Evolutionary conservation across 2,329 filamentous ascomycete species (phyloP), one percentile per base, ranked within the genome.

Genomic region (Tricladium varicosporioides): DNA sequence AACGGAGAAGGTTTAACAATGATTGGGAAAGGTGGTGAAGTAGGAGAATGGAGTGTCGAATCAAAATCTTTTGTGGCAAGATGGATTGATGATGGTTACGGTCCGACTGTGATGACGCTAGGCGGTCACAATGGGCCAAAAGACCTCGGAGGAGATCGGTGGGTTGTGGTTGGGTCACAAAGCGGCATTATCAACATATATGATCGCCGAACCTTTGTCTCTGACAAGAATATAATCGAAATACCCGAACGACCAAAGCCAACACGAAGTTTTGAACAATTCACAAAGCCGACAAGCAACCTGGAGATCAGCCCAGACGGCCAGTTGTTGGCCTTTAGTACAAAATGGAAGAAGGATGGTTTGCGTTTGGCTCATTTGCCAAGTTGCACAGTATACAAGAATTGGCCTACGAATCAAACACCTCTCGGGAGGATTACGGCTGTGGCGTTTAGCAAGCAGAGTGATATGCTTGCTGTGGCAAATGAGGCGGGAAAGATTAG

Each of bases 161-260:
- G 92, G 92, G 84, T 97, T 13, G 92, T 90, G 0, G 78, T 97
- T 45, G 94, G 94, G 10, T 92, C 88, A 57, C 89, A 84, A 62
- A 92, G 85, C 60, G 94, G 94, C 58, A 89, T 99, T 57, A 85
- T 95, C 56, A 97, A 97, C 73, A 80, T 99, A 60, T 99, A 99
- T 76, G 91, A 97, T 70, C 87, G 94, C 5, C 75, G 42, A 69
- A 69, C 32, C 65, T 77, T 50, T 72, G 71, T 60, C 66, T 69
- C 59, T 65, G 66, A 67, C 40, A 69, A 71, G 33, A 74, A 74
- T 18, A 72, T 76, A 27, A 63, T 80, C 7, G 76, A 78, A 15
- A 76, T 94, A 58, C 86, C 86, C 27, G 78, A 81, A 62, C 79
- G 81, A 43, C 94, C 91, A 0, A 83, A 84, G 63, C 94, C 94